Percentiles rank a stretch among this genome's conserved stretches.
Conservation (phyloP, 129 eudicot species). For the Erigeron canadensis region DNA sequence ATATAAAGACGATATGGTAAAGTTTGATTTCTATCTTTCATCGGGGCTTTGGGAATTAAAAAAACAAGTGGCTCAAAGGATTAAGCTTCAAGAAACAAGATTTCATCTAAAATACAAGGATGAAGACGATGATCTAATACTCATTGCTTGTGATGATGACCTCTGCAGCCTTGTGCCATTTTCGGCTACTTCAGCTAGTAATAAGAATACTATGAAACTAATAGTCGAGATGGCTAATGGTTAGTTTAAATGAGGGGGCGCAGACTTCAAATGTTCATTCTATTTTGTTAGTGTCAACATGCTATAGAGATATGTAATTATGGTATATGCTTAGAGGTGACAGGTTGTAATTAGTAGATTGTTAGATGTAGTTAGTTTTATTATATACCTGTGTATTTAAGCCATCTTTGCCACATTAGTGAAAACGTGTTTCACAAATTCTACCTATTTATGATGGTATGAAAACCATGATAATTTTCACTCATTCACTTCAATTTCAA, state of each 20-base stretch:
- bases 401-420: no score
- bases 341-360: no score
- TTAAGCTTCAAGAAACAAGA: slow-evolving; percentile 12
- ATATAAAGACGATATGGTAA: slow-evolving; percentile 23
- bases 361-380: no score
- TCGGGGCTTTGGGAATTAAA: slow-evolving; percentile 25
- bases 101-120: slow-evolving; percentile 32
- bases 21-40: slow-evolving; percentile 25
- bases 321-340: no score
- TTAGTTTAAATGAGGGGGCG: background rate
- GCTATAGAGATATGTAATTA: no score
- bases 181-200: background rate
- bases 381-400: no score
- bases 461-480: no score
- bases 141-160: slow-evolving; percentile 21
- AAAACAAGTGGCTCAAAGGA: slow-evolving; percentile 32
- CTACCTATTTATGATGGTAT: no score
- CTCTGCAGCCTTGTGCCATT: slow-evolving; percentile 1
- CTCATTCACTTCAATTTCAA: no score
- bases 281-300: background rate
- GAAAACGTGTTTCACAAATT: no score
- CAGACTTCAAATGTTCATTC: background rate
- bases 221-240: background rate
- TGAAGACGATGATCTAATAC: slow-evolving; percentile 27
- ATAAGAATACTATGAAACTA: slow-evolving; percentile 1